Conservation (phyloP, 257 asterid genomes). For the Pogostemon cablin region DNA sequence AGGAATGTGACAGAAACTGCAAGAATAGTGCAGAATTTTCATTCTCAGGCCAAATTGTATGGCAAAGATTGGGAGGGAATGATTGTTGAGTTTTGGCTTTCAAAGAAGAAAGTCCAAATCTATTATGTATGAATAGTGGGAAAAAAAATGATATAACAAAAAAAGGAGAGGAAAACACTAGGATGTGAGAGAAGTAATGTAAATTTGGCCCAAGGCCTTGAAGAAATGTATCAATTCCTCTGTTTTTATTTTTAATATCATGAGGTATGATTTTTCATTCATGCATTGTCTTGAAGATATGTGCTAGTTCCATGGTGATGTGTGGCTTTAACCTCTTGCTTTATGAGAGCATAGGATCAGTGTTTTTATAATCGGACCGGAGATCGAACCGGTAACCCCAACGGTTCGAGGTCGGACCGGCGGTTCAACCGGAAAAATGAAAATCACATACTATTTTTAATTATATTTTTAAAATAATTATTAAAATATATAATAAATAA, state of each 20-base stretch:
- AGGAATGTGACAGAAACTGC: constrained; percentile 54
- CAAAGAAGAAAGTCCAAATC: constrained; percentile 68
- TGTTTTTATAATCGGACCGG: too few species aligned
- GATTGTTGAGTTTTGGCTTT: constrained; percentile 58
- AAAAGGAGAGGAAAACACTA: neutral
- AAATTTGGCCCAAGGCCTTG: constrained; percentile 40
- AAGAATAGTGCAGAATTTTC: constrained; percentile 49
- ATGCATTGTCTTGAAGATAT: too few species aligned
- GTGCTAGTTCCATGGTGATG: too few species aligned
- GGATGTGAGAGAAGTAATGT: neutral
- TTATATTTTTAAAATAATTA: too few species aligned
- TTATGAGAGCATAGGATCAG: too few species aligned
- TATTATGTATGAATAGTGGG: constrained; percentile 38
- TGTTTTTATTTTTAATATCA: neutral
- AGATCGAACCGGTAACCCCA: too few species aligned
- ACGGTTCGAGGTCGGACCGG: too few species aligned
- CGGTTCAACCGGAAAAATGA: too few species aligned
- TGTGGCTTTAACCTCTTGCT: too few species aligned
- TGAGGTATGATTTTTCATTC: neutral
- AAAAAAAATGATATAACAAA: neutral
- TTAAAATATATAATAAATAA: too few species aligned
- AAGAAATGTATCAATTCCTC: constrained; percentile 23
- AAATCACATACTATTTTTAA: too few species aligned
- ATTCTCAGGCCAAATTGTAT: constrained; percentile 47
- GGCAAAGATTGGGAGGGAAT: constrained; percentile 50